Evolutionary conservation across 2,329 filamentous ascomycete genomes (phyloP), one percentile per base, ranked within the genome.

Genomic region (Curvularia sp.): DNA sequence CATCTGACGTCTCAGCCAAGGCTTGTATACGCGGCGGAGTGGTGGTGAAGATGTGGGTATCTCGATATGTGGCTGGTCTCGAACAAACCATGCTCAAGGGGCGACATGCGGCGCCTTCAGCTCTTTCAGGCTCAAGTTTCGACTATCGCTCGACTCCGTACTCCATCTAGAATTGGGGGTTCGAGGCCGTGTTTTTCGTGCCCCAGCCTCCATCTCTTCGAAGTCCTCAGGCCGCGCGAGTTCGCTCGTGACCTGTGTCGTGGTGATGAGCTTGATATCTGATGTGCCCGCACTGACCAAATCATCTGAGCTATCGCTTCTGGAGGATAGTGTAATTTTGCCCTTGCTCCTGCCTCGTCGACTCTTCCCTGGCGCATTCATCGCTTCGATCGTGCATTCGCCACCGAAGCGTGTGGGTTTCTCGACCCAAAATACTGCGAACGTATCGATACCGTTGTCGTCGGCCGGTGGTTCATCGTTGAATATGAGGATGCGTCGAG

Each of bases 401-500:
- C 80, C 83, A 18, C 80, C 79, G 55, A 82, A 80, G 13, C 77
- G 77, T 8, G 72, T 71, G 0, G 67, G 61, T 6, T 66, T 63
- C 24, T 69, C 73, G 13, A 69, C 47, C 61, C 75, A 76, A 64
- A 77, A 76, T 1, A 69, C 60, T 6, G 72, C 60, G 58, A 78
- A 78, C 57, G 75, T 70, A 62, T 78, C 60, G 53, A 73, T 77
- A 55, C 65, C 75, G 68, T 73, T 70, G 43, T 72, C 58, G 46
- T 73, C 74, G 15, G 77, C 70, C 3, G 65, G 76, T 13, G 74
- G 77, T 57, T 83, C 81, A 50, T 83, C 80, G 58, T 82, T 81
- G 65, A 83, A 76, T 38, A 87, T 79, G 61, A 87, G 79, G 47
- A 83, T 82, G 55, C 81, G 81, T 13, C 85, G 81, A 0, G 85